A percentile compares a stretch with the other conserved stretches of the same genome.
Conservation (phyloP, 1,284 basidiomycete genomes). For the Sporisorium reilianum region DNA sequence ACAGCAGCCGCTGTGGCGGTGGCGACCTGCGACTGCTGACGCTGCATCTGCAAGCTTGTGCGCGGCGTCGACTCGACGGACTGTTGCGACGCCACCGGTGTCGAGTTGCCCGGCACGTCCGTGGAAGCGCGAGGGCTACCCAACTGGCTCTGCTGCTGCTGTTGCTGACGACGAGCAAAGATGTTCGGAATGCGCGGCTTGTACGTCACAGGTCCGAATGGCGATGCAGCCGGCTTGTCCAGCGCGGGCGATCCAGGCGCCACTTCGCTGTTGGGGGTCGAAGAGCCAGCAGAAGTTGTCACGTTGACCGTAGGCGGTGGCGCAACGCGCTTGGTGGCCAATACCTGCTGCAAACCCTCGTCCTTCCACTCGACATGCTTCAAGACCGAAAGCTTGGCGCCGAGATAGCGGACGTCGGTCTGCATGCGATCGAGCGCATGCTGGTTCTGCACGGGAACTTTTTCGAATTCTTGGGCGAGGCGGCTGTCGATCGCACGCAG, state of each 20-base stretch:
- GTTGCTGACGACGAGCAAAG: slow-evolving; percentile 50
- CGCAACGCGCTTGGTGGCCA: slow-evolving; percentile 31
- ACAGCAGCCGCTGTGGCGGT: background rate
- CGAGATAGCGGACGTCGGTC: slow-evolving; percentile 52
- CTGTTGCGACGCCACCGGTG: slow-evolving; percentile 12
- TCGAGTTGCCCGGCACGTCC: slow-evolving; percentile 19
- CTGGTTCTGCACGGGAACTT: slow-evolving; percentile 46
- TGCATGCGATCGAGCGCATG: slow-evolving; percentile 46
- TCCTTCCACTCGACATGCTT: slow-evolving; percentile 60
- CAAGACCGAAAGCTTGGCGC: slow-evolving; percentile 52
- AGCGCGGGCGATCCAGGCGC: slow-evolving; percentile 34
- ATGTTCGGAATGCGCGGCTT: slow-evolving; percentile 49
- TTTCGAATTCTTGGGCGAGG: slow-evolving; percentile 53
- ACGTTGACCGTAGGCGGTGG: slow-evolving; percentile 23
- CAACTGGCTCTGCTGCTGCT: slow-evolving; percentile 34
- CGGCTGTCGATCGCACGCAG: slow-evolving; percentile 56
- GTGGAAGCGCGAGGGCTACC: slow-evolving; percentile 35
- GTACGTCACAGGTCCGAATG: slow-evolving; percentile 42
- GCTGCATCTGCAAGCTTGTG: slow-evolving; percentile 33
- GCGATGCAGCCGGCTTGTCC: slow-evolving; percentile 34
- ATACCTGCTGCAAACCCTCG: slow-evolving; percentile 43
- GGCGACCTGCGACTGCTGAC: slow-evolving; percentile 2
- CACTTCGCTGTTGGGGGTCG: slow-evolving; percentile 28
- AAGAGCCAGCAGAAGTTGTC: slow-evolving; percentile 21
- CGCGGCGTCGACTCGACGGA: slow-evolving; percentile 37